A percentile compares a stretch with the other conserved stretches of the same genome.
Evolutionary conservation across 768 basidiomycete genomes (phyloP).

Genomic region (Kwoniella shandongensis): DNA sequence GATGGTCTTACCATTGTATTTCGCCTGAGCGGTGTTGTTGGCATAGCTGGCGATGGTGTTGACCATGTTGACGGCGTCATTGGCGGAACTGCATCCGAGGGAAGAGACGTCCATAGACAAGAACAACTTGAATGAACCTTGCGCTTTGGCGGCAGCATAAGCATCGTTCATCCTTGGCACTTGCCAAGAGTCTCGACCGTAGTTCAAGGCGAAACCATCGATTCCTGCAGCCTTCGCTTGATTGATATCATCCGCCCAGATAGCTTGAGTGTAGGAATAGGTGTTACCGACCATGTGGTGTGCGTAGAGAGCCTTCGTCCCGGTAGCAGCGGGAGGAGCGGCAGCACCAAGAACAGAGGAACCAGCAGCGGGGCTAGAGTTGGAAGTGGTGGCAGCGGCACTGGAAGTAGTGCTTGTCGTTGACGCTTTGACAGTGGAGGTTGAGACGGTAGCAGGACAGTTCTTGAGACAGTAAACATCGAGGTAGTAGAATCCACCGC

Average conservation of each 20-base stretch:
- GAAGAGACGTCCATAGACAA: slow-evolving; percentile 51
- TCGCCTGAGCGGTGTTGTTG: slow-evolving; percentile 45
- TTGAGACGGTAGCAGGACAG: neutral
- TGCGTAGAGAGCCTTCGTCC: slow-evolving; percentile 40
- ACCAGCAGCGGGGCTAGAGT: neutral
- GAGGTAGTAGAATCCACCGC: slow-evolving; percentile 26
- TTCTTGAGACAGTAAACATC: slow-evolving; percentile 17
- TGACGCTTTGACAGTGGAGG: slow-evolving; percentile 1
- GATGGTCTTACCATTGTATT: slow-evolving; percentile 48
- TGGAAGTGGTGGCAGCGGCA: neutral
- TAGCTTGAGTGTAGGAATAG: slow-evolving; percentile 44
- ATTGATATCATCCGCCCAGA: slow-evolving; percentile 51
- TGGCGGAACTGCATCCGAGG: slow-evolving; percentile 33
- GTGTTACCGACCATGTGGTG: slow-evolving; percentile 53
- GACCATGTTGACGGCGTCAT: slow-evolving; percentile 37
- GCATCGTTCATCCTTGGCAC: slow-evolving; percentile 43
- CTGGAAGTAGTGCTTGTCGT: neutral
- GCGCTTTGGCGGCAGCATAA: slow-evolving; percentile 48
- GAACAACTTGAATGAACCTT: slow-evolving; percentile 41
- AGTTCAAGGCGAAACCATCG: slow-evolving; percentile 56
- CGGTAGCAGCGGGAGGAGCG: slow-evolving; percentile 21
- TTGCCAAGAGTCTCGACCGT: slow-evolving; percentile 53
- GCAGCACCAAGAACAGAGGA: slow-evolving; percentile 25
- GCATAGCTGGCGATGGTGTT: slow-evolving; percentile 37
- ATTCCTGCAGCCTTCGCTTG: slow-evolving; percentile 50